Evolutionary conservation across 257 asterid genomes (phyloP).

Genomic region (Ilex asprella): DNA sequence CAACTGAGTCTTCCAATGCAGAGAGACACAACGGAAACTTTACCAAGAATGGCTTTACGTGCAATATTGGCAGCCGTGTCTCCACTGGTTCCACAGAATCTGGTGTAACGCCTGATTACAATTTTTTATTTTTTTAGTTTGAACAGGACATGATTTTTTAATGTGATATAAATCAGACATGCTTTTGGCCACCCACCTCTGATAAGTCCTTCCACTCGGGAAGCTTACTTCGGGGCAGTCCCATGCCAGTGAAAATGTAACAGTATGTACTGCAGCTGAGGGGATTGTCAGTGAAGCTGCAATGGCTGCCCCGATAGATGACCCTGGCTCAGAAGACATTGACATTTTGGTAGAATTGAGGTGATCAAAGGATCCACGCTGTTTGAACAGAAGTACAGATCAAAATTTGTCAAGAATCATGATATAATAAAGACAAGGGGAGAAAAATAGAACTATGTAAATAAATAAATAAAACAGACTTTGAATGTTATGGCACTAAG

Average conservation of each 20-base stretch:
- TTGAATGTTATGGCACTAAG: not conserved
- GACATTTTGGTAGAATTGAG: constrained; percentile 59
- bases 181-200: constrained; percentile 45
- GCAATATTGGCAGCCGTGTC: constrained; percentile 71
- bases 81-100: constrained; percentile 64
- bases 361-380: constrained; percentile 90
- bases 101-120: constrained; percentile 73
- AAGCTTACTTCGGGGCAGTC: constrained; percentile 85
- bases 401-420: constrained; percentile 29
- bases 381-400: constrained; percentile 24
- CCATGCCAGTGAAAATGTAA: constrained; percentile 84
- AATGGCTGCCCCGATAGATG: constrained; percentile 80
- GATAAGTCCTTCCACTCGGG: constrained; percentile 79
- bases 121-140: constrained; percentile 15
- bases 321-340: constrained; percentile 73
- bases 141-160: constrained; percentile 16
- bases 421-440: constrained; percentile 4
- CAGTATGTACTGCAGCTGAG: constrained; percentile 47
- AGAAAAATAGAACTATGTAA: not conserved
- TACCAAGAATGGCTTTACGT: constrained; percentile 80
- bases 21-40: constrained; percentile 12
- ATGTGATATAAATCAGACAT: constrained; percentile 9
- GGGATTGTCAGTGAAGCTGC: constrained; percentile 83
- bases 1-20: not conserved
- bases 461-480: constrained; percentile 2